phyloP scores from a whole-genome alignment of 106 monocot species.

The Agapanthus africanus region DNA sequence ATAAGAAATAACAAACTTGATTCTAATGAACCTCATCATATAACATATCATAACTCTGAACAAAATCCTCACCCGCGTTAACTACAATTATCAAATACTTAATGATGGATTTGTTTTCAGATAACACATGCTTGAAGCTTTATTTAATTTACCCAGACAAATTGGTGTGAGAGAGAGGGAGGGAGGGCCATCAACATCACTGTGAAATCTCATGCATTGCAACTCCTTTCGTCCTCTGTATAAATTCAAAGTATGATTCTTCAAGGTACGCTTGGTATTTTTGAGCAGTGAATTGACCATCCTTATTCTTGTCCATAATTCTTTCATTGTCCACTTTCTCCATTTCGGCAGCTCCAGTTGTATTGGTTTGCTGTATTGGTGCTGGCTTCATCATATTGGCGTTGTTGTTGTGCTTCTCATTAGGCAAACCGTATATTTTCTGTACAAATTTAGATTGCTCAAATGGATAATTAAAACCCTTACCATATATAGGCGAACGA shows the following conservation, averaged over 20 bases:
- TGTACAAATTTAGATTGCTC: constrained; percentile 12
- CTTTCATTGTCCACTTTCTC: constrained; percentile 1
- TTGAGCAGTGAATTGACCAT: constrained; percentile 5
- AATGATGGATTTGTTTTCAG: too few relatives aligned
- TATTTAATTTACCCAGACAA: too few relatives aligned
- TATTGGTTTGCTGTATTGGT: background rate
- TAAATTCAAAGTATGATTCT: constrained; percentile 3
- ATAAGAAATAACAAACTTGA: too few relatives aligned
- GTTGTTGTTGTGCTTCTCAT: background rate
- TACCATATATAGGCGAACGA: background rate
- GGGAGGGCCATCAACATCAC: too few relatives aligned
- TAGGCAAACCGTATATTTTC: background rate
- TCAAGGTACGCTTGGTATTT: background rate
- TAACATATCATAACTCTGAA: too few relatives aligned
- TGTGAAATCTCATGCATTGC: too few relatives aligned
- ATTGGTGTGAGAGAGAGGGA: too few relatives aligned
- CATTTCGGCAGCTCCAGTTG: background rate
- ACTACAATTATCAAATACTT: too few relatives aligned
- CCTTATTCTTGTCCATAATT: background rate
- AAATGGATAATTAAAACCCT: background rate
- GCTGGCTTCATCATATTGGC: background rate
- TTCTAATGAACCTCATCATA: too few relatives aligned
- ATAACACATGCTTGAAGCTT: too few relatives aligned
- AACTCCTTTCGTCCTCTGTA: too few relatives aligned
- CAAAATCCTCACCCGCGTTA: too few relatives aligned